Evolutionary conservation across 768 basidiomycete species (phyloP).

Genomic region (Mycena galopus): DNA sequence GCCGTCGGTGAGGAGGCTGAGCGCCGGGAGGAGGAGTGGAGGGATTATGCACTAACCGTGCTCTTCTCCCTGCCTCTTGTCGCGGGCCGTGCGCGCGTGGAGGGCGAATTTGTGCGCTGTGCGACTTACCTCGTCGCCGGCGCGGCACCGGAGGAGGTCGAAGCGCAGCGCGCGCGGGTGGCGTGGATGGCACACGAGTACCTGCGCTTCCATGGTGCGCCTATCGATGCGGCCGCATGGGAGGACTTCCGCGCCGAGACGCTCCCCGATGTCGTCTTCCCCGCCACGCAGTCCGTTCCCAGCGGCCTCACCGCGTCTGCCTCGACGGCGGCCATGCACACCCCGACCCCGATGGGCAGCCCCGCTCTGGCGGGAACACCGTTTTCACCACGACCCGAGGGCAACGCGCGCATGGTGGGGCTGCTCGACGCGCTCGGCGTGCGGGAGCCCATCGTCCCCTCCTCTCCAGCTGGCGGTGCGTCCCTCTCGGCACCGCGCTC

Average conservation of each 20-base stretch:
- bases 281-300: slow-evolving; percentile 37
- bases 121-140: slow-evolving; percentile 75
- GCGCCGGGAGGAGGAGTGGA: slow-evolving; percentile 60
- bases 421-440: slow-evolving; percentile 60
- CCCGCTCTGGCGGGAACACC: slow-evolving; percentile 61
- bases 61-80: slow-evolving; percentile 72
- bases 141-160: slow-evolving; percentile 58
- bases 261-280: slow-evolving; percentile 57
- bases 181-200: slow-evolving; percentile 79
- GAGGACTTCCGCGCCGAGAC: slow-evolving; percentile 66
- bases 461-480: slow-evolving; percentile 30
- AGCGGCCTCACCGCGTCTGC: slow-evolving; percentile 56
- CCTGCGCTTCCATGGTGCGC: slow-evolving; percentile 65
- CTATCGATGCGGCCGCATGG: slow-evolving; percentile 68
- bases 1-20: slow-evolving; percentile 27
- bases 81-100: slow-evolving; percentile 69
- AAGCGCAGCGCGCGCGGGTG: slow-evolving; percentile 56
- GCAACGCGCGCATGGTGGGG: slow-evolving; percentile 51
- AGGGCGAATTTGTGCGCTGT: slow-evolving; percentile 77
- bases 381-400: slow-evolving; percentile 68
- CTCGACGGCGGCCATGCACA: slow-evolving; percentile 68
- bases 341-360: slow-evolving; percentile 59
- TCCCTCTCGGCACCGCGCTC: slow-evolving; percentile 41
- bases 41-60: slow-evolving; percentile 72
- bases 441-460: slow-evolving; percentile 9